Evolutionary conservation across 2,329 filamentous ascomycete genomes (phyloP), one percentile per base, ranked within the genome.

Genomic region (Metarhizium guizhouense): DNA sequence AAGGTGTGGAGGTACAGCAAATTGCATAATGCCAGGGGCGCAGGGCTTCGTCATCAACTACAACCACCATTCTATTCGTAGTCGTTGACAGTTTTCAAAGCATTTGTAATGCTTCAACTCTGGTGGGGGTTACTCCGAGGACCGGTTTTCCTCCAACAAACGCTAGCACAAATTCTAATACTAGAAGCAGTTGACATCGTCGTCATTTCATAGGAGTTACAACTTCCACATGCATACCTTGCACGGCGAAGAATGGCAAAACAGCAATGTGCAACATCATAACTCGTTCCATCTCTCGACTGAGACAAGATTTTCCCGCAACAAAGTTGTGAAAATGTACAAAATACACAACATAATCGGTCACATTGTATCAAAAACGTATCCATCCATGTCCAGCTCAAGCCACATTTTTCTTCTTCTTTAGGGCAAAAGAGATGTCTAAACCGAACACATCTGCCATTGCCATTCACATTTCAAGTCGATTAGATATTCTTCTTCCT

Each of bases 401-500:
- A 16, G 14, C 43, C 43, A 47, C 4, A 13, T n/a, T 47, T 29
- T 47, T 47, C 14, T 16, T 16, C 14, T 16, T 42, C 10, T 32
- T 32, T 32, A 34, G 10, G 42, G 42, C 18, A 45, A 11, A 16
- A 20, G 42, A 5, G 13, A 40, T 11, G 14, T 40, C 38, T 40
- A 45, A 45, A 45, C 16, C 4, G 42, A 20, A 20, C 25, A 4
- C 25, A 20, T 20, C 7, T 20, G 18, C n/a, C 5, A 20, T 8
- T 45, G 6, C n/a, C n/a, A 18, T 45, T 11, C 10, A 11, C n/a
- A 8, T 48, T 8, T 8, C 25, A 25, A 13, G 4, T 48, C 30
- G 11, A 32, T 49, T 59, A 70, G 38, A 62, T 58, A 47, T 72
- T 70, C 69, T 76, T 75, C 66, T 72, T 74, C 57, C 71, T 67